Conservation (phyloP, 805 yeast species). For the Wickerhamiella azyma region DNA sequence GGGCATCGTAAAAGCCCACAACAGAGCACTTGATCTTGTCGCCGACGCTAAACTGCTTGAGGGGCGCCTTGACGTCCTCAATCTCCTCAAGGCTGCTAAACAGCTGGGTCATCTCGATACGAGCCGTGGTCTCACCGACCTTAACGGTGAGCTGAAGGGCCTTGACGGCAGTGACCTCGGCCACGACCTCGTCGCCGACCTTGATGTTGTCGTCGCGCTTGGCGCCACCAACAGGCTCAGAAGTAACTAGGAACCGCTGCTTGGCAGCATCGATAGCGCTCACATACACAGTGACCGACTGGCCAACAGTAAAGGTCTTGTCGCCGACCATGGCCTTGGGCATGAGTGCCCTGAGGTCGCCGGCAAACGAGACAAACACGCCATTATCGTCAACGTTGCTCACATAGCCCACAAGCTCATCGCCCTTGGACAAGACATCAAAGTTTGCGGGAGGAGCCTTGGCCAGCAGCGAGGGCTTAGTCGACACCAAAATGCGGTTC, state of each 20-base stretch:
- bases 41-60: constrained; percentile 44
- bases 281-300: constrained; percentile 59
- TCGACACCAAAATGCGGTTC: constrained; percentile 47
- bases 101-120: constrained; percentile 62
- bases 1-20: constrained; percentile 64
- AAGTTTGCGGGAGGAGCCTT: constrained; percentile 51
- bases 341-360: constrained; percentile 69
- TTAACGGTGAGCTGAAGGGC: constrained; percentile 61
- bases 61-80: constrained; percentile 42
- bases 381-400: constrained; percentile 56
- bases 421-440: constrained; percentile 51
- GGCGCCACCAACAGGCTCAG: constrained; percentile 27
- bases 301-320: constrained; percentile 44
- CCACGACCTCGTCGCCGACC: constrained; percentile 51
- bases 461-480: constrained; percentile 51
- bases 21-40: constrained; percentile 47
- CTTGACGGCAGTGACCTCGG: constrained; percentile 46
- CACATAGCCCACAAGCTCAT: constrained; percentile 66
- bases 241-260: constrained; percentile 54
- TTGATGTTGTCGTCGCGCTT: constrained; percentile 37
- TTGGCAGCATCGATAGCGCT: constrained; percentile 54
- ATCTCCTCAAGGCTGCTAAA: constrained; percentile 43
- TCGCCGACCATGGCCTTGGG: constrained; percentile 46
- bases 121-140: constrained; percentile 69
- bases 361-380: constrained; percentile 69